Evolutionary conservation across 2,329 filamentous ascomycete species (phyloP), one percentile per base, ranked within the genome.

Genomic region (Ambrosiella beaveri): DNA sequence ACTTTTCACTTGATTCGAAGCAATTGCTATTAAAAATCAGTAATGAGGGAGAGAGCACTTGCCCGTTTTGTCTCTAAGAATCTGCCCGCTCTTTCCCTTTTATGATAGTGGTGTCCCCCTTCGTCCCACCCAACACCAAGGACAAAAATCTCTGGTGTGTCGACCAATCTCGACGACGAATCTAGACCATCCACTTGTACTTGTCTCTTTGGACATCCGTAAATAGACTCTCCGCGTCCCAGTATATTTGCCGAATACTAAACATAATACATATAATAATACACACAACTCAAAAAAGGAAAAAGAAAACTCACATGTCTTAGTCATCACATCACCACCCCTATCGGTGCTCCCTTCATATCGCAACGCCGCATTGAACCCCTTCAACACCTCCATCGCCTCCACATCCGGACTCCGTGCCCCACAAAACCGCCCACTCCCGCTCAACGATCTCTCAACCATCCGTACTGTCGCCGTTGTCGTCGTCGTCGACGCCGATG

Each of bases 281-380:
- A n/a, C 40, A 8, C n/a, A 41, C 4, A 41, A 41, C 11, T 12
- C n/a, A 41, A 41, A 11, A 41, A n/a, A 41, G 40, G 8, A 41
- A 41, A 41, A 12, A 41, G 11, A 41, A 41, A 41, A 41, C 40
- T 41, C 40, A 27, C 27, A 27, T 27, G 27, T 27, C 27, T 27
- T 27, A 27, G 3, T 27, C 27, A 27, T 27, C 3, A 5, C 27
- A 27, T 27, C 27, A 27, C 2, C 19, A 47, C 44, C 44, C 19
- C 19, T 47, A 47, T 13, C n/a, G 3, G 27, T n/a, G 13, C 35
- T 39, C 8, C 51, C 51, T n/a, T 60, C 49, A 37, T 60, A 60
- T 35, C 58, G 49, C 27, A 54, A 37, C 13, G 58, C 58, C 15
- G 58, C 58, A 54, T 50, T 60, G 37, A 60, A 57, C 4, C 58